These are phyloP conservation scores for Serendipita sp. DNA, from an alignment of 768 basidiomycete species.

Conservation along the genomic window DNA sequence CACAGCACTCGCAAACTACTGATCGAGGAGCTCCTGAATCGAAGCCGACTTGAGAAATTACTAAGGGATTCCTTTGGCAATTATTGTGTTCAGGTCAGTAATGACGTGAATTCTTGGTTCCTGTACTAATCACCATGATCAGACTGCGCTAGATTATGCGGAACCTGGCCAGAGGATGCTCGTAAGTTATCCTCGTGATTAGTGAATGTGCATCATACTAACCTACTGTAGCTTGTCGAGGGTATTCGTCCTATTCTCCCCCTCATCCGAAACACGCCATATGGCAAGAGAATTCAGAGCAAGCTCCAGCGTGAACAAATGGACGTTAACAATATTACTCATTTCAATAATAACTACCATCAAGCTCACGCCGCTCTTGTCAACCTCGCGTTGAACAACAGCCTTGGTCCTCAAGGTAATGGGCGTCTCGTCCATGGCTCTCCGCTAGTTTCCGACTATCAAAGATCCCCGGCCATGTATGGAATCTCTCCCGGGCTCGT, in stretches of 20 bases:
- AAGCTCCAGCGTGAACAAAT: constrained; percentile 91
- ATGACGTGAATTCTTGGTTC: constrained; percentile 8
- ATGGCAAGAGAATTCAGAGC: constrained; percentile 98
- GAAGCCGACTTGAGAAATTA: constrained; percentile 86
- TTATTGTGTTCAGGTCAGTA: constrained; percentile 70
- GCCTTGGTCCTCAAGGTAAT: neutral
- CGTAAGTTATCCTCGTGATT: constrained; percentile 22
- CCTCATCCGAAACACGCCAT: constrained; percentile 96
- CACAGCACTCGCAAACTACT: constrained; percentile 85
- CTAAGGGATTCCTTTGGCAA: constrained; percentile 93
- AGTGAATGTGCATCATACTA: neutral
- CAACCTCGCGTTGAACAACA: constrained; percentile 1
- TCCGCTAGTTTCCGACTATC: neutral
- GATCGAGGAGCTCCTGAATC: constrained; percentile 88
- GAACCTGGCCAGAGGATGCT: constrained; percentile 78
- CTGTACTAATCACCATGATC: constrained; percentile 6
- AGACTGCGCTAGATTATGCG: constrained; percentile 96
- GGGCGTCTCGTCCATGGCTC: neutral
- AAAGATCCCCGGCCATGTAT: neutral
- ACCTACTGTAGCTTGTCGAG: constrained; percentile 51
- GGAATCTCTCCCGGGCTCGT: neutral
- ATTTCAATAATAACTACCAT: neutral
- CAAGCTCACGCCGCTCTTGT: constrained; percentile 4
- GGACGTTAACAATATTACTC: constrained; percentile 22
- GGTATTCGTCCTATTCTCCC: constrained; percentile 97